These are phyloP conservation scores for Vitis vinifera DNA, from an alignment of 164 flowering plant species.

Conservation along the genomic window ASM3070453v1 NC_081818.1:24571001-24571500, in stretches of 20 bases:
- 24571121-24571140: too few relatives aligned
- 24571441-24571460: background rate
- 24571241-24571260: background rate
- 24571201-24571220: too few relatives aligned
- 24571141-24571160: too few relatives aligned
- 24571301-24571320: background rate
- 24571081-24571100: too few relatives aligned
- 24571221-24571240: background rate
- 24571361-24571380: background rate
- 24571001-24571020: too few relatives aligned
- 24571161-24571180: too few relatives aligned
- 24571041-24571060: too few relatives aligned
- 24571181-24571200: too few relatives aligned
- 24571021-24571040: too few relatives aligned
- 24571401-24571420: background rate
- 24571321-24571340: background rate
- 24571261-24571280: background rate
- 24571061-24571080: too few relatives aligned
- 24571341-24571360: background rate
- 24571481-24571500: background rate
- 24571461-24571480: background rate
- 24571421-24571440: background rate
- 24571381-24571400: background rate
- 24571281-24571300: background rate
- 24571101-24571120: too few relatives aligned